phyloP scores from a whole-genome alignment of 2,329 filamentous ascomycete genomes.

The Podosphaera leucotricha region DNA sequence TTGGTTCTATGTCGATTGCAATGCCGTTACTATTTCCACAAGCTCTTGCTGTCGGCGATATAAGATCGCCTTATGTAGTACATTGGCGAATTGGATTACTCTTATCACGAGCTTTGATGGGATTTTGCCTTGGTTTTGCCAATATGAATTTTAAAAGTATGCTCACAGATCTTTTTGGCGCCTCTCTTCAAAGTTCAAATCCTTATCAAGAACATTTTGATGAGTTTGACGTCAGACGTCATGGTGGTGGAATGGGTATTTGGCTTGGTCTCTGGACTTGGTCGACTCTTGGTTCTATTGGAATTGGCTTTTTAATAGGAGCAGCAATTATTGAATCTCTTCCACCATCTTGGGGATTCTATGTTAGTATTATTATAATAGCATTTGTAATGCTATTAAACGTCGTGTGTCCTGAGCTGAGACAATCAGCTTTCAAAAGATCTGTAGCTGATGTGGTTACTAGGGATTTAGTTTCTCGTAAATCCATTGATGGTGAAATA shows the following conservation, averaged over 20 bases:
- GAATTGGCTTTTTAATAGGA: constrained; percentile 48
- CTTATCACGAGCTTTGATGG: constrained; percentile 39
- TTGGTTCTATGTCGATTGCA: constrained; percentile 41
- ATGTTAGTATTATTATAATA: constrained; percentile 44
- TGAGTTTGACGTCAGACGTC: constrained; percentile 42
- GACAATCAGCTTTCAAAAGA: constrained; percentile 42
- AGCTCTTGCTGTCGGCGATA: constrained; percentile 36
- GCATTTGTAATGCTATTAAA: constrained; percentile 43
- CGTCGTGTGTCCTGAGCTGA: constrained; percentile 46
- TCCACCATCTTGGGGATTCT: constrained; percentile 52
- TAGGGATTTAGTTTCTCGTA: constrained; percentile 26
- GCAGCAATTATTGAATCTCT: constrained; percentile 41
- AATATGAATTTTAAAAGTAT: constrained; percentile 56
- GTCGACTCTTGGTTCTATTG: constrained; percentile 50
- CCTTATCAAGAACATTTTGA: constrained; percentile 51
- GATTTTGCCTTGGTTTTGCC: constrained; percentile 46
- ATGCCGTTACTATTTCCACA: constrained; percentile 57
- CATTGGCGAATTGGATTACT: constrained; percentile 38
- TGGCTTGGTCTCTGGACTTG: constrained; percentile 62
- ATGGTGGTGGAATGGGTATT: constrained; percentile 57
- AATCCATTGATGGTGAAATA: constrained; percentile 47
- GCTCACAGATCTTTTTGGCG: constrained; percentile 52
- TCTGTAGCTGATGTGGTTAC: constrained; percentile 41
- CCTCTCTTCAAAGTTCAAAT: constrained; percentile 46
- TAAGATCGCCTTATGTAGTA: constrained; percentile 29